Conservation (phyloP, 2,329 filamentous ascomycete genomes). For the Cladophialophora exuberans region DNA sequence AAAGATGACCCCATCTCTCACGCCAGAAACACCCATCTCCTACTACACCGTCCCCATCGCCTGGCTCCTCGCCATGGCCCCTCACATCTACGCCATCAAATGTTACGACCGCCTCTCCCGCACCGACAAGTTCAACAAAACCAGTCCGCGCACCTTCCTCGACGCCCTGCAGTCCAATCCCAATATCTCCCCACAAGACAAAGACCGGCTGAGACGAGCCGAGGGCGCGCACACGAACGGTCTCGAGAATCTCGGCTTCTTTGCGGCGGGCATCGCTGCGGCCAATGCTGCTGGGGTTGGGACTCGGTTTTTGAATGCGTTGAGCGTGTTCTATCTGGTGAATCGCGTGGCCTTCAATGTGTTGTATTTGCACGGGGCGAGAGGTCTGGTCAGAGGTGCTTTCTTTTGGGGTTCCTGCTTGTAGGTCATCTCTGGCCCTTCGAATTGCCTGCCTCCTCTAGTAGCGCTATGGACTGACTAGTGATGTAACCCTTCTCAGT, state of each 20-base stretch:
- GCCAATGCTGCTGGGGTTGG: slow-evolving; percentile 35
- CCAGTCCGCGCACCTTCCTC: slow-evolving; percentile 6
- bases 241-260: slow-evolving; percentile 46
- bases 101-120: slow-evolving; percentile 12
- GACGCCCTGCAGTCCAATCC: background rate
- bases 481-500: background rate
- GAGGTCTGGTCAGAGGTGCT: background rate
- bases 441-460: background rate
- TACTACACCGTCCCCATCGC: slow-evolving; percentile 4
- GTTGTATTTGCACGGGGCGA: background rate
- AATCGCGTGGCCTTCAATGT: slow-evolving; percentile 1
- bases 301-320: background rate
- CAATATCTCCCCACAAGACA: slow-evolving; percentile 31
- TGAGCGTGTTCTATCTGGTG: slow-evolving; percentile 9
- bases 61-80: slow-evolving; percentile 31
- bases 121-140: slow-evolving; percentile 1
- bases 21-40: too few species aligned
- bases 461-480: background rate
- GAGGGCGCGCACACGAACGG: slow-evolving; percentile 43
- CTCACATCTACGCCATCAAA: slow-evolving; percentile 40
- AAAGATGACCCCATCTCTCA: too few species aligned
- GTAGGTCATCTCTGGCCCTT: background rate
- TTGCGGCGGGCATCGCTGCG: slow-evolving; percentile 43
- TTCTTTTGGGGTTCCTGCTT: background rate
- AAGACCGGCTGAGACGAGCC: slow-evolving; percentile 39